Base-by-base conservation (phyloP, 2,329 filamentous ascomycete genomes). In the Aulographum hederae region DNA sequence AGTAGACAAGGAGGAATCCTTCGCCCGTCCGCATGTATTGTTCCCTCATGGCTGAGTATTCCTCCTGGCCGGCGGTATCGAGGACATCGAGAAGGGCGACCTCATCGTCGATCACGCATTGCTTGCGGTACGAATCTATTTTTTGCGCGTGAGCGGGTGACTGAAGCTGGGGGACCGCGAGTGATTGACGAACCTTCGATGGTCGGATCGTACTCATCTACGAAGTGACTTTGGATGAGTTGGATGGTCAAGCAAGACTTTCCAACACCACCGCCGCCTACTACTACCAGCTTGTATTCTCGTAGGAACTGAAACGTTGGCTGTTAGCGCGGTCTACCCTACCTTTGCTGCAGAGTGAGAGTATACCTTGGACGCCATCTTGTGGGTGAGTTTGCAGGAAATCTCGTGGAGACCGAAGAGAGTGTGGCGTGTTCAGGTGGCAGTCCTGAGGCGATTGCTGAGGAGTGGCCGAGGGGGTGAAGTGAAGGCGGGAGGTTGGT, bases 1-100 rank as follows among this genome's bases (percentile, higher is more conserved):
- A 93, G 67, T 95, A 95, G 49, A 95, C 84, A 32, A 98, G 74
- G 50, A 98, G 63, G 61, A 98, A 98, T 33, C 89, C 89, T 60
- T 98, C 89, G 53, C 89, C 89, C 16, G 86, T 95, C 49, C 89
- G 77, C 86, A 98, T 98, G 69, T 95, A 98, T 62, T 95, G 89
- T 65, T 98, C 89, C 52, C 89, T 72, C 89, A 98, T 95, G 33
- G 89, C 89, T 35, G 85, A 93, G 65, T 95, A 98, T 63, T 98
- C 89, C 61, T 98, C 89, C 58, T 98, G 89, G 37, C 89, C 89
- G 39, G 89, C 89, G 33, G 89, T 98, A 58, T 98, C 89, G 54
- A 95, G 76, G 40, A 98, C 89, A 57, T 98, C 89, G 57, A 98
- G 78, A 38, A 98, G 71, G 32, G 89, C 89, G 43, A 94, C 84